phyloP scores from a whole-genome alignment of 1,284 basidiomycete genomes.

The Rhizoctonia solani region DNA sequence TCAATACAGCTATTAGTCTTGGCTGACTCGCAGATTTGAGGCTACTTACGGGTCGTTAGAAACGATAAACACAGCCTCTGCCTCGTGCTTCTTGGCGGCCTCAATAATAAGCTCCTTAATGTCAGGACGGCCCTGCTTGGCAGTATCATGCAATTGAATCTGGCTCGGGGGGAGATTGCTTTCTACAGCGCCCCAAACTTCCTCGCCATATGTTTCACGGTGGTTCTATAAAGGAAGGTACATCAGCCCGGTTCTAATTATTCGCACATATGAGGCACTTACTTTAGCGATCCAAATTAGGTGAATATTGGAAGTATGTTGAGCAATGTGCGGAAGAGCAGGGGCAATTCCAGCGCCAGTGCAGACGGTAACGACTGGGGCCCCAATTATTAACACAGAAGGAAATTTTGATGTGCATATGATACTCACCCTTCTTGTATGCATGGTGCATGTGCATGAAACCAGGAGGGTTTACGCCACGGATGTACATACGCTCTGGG shows the following conservation, averaged over 20 bases:
- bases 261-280: not conserved
- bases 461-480: slow-evolving; percentile 5
- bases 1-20: not conserved
- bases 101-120: not conserved
- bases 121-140: slow-evolving; percentile 1
- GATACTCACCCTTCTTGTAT: slow-evolving; percentile 7
- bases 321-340: not conserved
- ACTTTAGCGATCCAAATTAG: slow-evolving; percentile 4
- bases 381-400: not conserved
- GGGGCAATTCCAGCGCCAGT: slow-evolving; percentile 2
- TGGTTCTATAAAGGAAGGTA: not conserved
- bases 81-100: slow-evolving; percentile 5
- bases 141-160: not conserved
- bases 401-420: not conserved
- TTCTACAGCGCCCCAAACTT: not conserved
- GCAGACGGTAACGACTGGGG: not conserved
- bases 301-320: slow-evolving; percentile 5
- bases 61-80: slow-evolving; percentile 7
- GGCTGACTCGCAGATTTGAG: not conserved
- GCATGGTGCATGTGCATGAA: slow-evolving; percentile 14
- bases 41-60: slow-evolving; percentile 15
- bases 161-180: not conserved
- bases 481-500: slow-evolving; percentile 5
- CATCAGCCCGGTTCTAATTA: not conserved
- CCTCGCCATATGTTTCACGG: slow-evolving; percentile 3